Conservation (phyloP, 176 grass and related monocot species). For the Stipa capillata region DNA sequence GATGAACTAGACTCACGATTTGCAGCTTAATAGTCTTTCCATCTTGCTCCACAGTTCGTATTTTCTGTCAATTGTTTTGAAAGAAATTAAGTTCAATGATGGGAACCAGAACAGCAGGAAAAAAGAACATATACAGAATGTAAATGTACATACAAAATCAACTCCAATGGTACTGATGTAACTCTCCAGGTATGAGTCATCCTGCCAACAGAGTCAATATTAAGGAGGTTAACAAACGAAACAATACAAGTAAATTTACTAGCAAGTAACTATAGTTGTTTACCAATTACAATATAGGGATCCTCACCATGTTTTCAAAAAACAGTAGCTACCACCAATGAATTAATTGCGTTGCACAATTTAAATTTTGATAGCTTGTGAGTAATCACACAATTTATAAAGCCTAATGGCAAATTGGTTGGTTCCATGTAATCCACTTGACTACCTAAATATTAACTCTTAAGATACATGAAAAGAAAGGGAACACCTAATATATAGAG, state of each 20-base stretch:
- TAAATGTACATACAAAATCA: conserved; percentile 34
- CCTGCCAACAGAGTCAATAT: conserved; percentile 33
- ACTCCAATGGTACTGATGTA: conserved; percentile 88
- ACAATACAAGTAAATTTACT: background rate
- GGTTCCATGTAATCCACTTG: background rate
- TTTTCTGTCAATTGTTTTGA: conserved; percentile 33
- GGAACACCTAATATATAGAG: background rate
- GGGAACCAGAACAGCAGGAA: background rate
- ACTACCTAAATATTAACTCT: background rate
- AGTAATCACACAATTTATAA: background rate
- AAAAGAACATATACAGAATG: background rate
- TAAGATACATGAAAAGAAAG: background rate
- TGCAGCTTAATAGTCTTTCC: conserved; percentile 74
- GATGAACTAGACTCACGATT: conserved; percentile 35
- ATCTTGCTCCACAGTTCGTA: conserved; percentile 73
- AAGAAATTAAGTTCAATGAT: background rate
- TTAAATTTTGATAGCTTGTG: background rate
- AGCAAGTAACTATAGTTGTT: background rate
- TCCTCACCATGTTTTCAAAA: background rate
- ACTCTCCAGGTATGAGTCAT: conserved; percentile 80
- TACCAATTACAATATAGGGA: background rate
- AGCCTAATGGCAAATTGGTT: background rate
- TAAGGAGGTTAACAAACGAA: background rate
- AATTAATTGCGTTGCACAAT: background rate
- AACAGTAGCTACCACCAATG: background rate